Percentiles rank a stretch among this genome's conserved stretches.
Conservation (phyloP, 805 yeast genomes). For the Candida germanica region DNA sequence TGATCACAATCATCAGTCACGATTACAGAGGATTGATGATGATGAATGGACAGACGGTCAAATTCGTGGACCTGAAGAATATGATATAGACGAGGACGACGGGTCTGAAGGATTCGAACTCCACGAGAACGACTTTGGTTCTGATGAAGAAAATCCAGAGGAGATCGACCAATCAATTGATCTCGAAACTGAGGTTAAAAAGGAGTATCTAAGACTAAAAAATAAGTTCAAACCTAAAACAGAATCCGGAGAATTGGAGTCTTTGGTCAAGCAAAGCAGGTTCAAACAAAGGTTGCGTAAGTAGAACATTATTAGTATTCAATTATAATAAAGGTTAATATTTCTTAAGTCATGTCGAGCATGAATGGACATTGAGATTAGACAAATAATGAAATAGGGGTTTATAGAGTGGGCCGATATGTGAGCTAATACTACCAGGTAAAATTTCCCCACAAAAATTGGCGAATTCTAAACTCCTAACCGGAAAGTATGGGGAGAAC, state of each 20-base stretch:
- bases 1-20: slow-evolving; percentile 2
- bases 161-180: too few species aligned
- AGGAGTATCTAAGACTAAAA: slow-evolving; percentile 28
- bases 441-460: background rate
- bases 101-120: background rate
- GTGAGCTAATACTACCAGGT: background rate
- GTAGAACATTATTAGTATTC: too few species aligned
- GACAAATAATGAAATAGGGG: too few species aligned
- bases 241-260: slow-evolving; percentile 1
- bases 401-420: too few species aligned
- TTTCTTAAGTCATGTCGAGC: too few species aligned
- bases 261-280: slow-evolving; percentile 6
- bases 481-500: background rate
- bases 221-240: slow-evolving; percentile 5
- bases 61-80: slow-evolving; percentile 4
- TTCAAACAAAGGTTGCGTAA: slow-evolving; percentile 12
- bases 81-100: background rate
- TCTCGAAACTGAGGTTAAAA: slow-evolving; percentile 45
- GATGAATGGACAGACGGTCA: too few species aligned
- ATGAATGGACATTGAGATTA: too few species aligned
- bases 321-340: too few species aligned
- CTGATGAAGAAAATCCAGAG: background rate
- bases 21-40: background rate
- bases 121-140: background rate
- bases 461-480: background rate